Evolutionary conservation across 257 asterid genomes (phyloP), one percentile per base, ranked within the genome.

Genomic region (Lantana camara): DNA sequence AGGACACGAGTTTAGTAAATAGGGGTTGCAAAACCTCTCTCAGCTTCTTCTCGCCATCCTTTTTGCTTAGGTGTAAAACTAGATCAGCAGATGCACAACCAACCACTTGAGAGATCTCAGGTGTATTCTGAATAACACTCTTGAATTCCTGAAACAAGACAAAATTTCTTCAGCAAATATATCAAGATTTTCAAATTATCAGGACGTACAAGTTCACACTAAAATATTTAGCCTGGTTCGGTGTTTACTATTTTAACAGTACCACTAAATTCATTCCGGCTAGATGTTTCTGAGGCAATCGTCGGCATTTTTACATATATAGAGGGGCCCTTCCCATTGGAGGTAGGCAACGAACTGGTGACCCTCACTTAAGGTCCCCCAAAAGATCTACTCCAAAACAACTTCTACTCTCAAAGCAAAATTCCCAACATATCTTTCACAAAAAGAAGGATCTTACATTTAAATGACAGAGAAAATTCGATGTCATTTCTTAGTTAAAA

Each of bases 91-190:
- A 47, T 17, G 63, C 73, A 72, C 45, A 49, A 42, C 87, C 84
- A 55, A 83, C 87, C 61, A 83, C 82, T 72, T 82, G 87, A 23
- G 62, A 70, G 58, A 83, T 80, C 85, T 85, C 94, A 7, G 94
- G 94, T 21, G 83, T 84, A 67, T 75, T 75, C n/a, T 63, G 84
- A 57, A 78, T 41, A 48, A 74, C 82, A 62, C 54, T 59, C 73
- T 83, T 83, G 29, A 85, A 79, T 66, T 85, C 94, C 94, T 85
- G 54, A 62, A 51, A 60, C 34, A 64, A 0, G 54, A 29, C 27
- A 44, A 17, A 20, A 59, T n/a, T n/a, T n/a, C n/a, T n/a, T n/a
- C n/a, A n/a, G 37, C 46, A 42, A 46, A 32, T 45, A 12, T 14
- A 48, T 37, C 12, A 27, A 62, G 54, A n/a, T 53, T 13, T 9